phyloP scores from a whole-genome alignment of 2,329 filamentous ascomycete species.

The Cytospora paraplurivora region DNA sequence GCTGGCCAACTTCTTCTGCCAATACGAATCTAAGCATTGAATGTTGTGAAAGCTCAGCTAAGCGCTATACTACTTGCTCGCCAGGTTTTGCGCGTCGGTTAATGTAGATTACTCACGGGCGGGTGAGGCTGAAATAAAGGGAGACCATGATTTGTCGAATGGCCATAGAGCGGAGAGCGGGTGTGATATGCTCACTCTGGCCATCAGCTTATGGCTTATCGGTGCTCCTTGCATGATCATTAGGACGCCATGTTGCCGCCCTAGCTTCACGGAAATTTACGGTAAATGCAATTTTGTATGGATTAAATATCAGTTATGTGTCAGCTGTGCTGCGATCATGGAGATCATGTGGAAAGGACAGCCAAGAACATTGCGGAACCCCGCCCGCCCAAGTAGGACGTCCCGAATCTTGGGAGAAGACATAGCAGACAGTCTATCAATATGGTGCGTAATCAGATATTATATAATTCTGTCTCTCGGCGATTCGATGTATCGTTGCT shows the following conservation, averaged over 20 bases:
- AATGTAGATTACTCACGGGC: not conserved
- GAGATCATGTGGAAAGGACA: not conserved
- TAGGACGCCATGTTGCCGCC: not conserved
- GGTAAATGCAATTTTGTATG: not conserved
- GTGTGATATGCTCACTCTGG: not conserved
- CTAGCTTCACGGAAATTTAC: not conserved
- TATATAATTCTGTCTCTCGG: not conserved
- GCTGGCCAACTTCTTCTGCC: not conserved
- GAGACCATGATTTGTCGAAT: not conserved
- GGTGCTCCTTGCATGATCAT: not conserved
- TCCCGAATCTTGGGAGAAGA: not conserved
- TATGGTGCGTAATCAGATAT: not conserved
- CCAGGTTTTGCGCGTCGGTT: not conserved
- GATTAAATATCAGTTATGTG: not conserved
- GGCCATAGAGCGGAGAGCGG: not conserved
- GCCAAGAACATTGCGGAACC: not conserved
- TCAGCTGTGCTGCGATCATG: not conserved
- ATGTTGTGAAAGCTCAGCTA: conserved; percentile 2
- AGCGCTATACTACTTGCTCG: not conserved
- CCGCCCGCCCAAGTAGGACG: not conserved
- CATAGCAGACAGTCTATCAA: not conserved
- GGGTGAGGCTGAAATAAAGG: not conserved
- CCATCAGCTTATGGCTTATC: conserved; percentile 1
- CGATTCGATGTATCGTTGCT: not conserved
- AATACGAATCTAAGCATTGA: not conserved